Evolutionary conservation across 1,284 basidiomycete species (phyloP), one percentile per base, ranked within the genome.

Genomic region (Rhizoctonia solani): DNA sequence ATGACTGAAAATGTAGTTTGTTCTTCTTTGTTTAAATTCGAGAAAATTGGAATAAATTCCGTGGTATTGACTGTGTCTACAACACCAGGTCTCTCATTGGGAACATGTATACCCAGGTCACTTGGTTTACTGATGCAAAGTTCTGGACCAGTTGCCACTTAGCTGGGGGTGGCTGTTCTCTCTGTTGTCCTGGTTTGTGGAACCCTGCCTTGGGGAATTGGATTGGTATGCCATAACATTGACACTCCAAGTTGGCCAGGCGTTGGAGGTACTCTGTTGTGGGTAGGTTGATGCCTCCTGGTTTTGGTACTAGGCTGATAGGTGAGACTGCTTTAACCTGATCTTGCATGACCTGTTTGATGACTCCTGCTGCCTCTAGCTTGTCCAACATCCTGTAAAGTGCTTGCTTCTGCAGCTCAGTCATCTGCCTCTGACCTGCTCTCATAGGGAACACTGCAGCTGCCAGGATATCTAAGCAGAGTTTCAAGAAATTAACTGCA

Each of bases 61-160:
- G n/a, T n/a, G n/a, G n/a, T n/a, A n/a, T n/a, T n/a, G n/a, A n/a
- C n/a, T n/a, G n/a, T n/a, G n/a, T n/a, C n/a, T n/a, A n/a, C n/a
- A n/a, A n/a, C n/a, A n/a, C n/a, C n/a, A n/a, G 32, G 11, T 34
- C 32, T 34, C 32, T 11, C 37, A 58, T 66, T 14, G 53, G 68
- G 53, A 69, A 63, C 13, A 55, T 58, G 21, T 63, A 44, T 2
- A 72, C 54, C 52, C 71, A 50, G 1, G 72, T 72, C 3, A 54
- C 68, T 19, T 56, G 53, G 66, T 73, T 73, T n/a, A 73, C 49
- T 19, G 58, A 53, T 23, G 46, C 49, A 54, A 68, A 72, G 19
- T 70, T 69, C 27, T 73, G 72, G 52, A 66, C 67, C 19, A 72
- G 59, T 30, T 66, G 30, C 69, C 69, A 72, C 47, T 69, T 71